A percentile compares a stretch with the other conserved stretches of the same genome.
These are phyloP conservation scores for Monosporascus sp. DNA, from an alignment of 2,329 filamentous ascomycete species.

Conservation along the genomic window DNA sequence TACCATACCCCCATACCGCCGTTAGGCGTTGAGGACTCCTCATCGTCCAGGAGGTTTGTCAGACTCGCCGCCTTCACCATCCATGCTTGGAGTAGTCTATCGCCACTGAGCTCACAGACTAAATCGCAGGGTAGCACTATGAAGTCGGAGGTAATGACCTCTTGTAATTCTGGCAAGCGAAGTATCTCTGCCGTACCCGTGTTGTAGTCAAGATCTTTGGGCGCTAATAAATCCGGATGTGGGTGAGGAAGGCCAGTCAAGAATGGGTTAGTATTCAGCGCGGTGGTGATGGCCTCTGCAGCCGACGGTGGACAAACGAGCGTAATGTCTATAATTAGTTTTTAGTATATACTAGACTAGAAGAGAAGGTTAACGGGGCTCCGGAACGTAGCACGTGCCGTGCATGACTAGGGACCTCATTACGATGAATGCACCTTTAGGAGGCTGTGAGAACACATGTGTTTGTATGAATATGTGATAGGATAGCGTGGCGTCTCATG, in stretches of 20 bases:
- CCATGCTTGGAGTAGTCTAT: slow-evolving; percentile 83
- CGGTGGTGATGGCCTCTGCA: slow-evolving; percentile 60
- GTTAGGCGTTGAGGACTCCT: slow-evolving; percentile 44
- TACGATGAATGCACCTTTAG: background rate
- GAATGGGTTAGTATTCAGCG: slow-evolving; percentile 72
- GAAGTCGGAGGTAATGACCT: slow-evolving; percentile 79
- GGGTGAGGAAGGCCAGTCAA: slow-evolving; percentile 69
- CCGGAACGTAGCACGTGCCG: background rate
- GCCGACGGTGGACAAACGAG: slow-evolving; percentile 62
- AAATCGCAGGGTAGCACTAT: slow-evolving; percentile 89
- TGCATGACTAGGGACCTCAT: background rate
- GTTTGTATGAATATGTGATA: too few relatives aligned
- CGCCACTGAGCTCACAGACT: slow-evolving; percentile 82
- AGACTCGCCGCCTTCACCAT: slow-evolving; percentile 77
- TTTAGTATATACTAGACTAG: slow-evolving; percentile 15
- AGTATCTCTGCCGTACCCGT: slow-evolving; percentile 88
- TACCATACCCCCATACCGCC: slow-evolving; percentile 91
- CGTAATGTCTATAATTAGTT: slow-evolving; percentile 48
- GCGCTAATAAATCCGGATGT: slow-evolving; percentile 71
- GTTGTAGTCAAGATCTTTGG: slow-evolving; percentile 70
- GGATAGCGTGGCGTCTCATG: too few relatives aligned
- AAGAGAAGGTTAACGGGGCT: background rate
- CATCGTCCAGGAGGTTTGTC: slow-evolving; percentile 51
- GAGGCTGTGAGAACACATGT: too few relatives aligned
- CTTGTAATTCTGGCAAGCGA: slow-evolving; percentile 74